Base-by-base conservation (phyloP, 257 asterid species). In the Solanum appendiculatum region DNA sequence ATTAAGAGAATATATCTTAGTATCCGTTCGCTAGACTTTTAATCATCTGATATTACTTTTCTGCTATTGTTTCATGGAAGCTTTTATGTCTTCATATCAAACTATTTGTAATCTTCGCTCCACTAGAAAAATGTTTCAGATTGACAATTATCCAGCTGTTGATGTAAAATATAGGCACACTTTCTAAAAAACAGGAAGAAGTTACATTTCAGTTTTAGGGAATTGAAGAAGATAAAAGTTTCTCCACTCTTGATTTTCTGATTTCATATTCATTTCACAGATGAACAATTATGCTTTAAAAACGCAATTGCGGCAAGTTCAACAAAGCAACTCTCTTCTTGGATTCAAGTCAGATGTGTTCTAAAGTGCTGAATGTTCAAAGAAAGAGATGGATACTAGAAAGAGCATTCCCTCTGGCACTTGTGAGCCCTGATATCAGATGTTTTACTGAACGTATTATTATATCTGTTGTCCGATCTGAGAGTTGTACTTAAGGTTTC, bases 321-420 rank as follows among this genome's bases (percentile, higher is more conserved):
- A 93, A 90, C 94, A 91, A 75, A 85, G 89, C 92, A 94, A 89
- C 89, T 87, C 94, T 64, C 89, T 93, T 40, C 92, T 90, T 2
- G 97, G 97, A 64, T 93, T 91, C 91, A 86, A 93, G 84, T 97
- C 96, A 1, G 98, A 95, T 86, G 89, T 95, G 56, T 95, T 92
- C 88, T 95, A 69, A 60, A 42, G 56, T 34, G 12, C 68, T 6
- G 42, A 80, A 31, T 31, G 16, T 29, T 80, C 25, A 31, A 46
- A 46, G 85, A 6, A 80, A 80, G 29, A 58, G 82, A 68, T 39
- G 36, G 34, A 68, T 58, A 70, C 63, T 74, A 83, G 60, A 82
- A 63, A 16, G 54, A 33, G 21, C 85, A 29, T 85, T 70, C 20
- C 39, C 20, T 33, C 29, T 73, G 51, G 81, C 48, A 36, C 56